Evolutionary conservation across 768 basidiomycete genomes (phyloP), one percentile per base, ranked within the genome.

Genomic region (Mycena chlorophos): DNA sequence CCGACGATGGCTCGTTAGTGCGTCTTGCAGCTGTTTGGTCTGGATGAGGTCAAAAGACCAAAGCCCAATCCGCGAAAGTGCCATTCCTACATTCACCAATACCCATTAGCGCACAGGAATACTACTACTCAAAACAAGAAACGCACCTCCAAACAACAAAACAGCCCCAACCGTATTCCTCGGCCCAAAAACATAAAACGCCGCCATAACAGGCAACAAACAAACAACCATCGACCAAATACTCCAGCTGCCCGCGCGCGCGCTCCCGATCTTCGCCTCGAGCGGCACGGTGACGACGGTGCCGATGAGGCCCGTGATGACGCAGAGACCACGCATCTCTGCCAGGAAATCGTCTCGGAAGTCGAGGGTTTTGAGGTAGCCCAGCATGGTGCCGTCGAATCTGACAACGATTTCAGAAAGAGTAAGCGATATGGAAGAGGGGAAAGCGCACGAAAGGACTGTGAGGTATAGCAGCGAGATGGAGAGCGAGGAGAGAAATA

Each of bases 1-100:
- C 4, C 75, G 65, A 1, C 80, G 78, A 59, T 82, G 75, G 5
- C 69, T 50, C 16, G 68, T 65, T 4, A 83, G 71, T 0, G 75
- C 70, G 14, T 70, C 65, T 60, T 83, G 81, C 4, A 83, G 67
- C 51, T 77, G 70, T 54, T 81, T 78, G 12, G 79, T 67, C 52
- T 83, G 81, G 43, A 70, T 69, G 6, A 83, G 70, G 60, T 83
- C 82, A 63, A 83, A 82, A 0, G 74, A 70, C 80, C 80, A 82
- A 0, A 83, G 70, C 0, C 80, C 79, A 28, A 80, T 72, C 5
- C 78, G 67, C 0, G 74, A 75, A 1, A 76, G 60, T 3, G 78
- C 77, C 73, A 82, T 77, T 14, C 79, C 78, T 73, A 52, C 31
- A 17, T 25, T 20, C 3, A 50, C 20, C 31, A 3, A 19, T 29